These are phyloP conservation scores for Leavenworthia alabamica DNA, from an alignment of 345 rosid species.

Conservation along the genomic window DNA sequence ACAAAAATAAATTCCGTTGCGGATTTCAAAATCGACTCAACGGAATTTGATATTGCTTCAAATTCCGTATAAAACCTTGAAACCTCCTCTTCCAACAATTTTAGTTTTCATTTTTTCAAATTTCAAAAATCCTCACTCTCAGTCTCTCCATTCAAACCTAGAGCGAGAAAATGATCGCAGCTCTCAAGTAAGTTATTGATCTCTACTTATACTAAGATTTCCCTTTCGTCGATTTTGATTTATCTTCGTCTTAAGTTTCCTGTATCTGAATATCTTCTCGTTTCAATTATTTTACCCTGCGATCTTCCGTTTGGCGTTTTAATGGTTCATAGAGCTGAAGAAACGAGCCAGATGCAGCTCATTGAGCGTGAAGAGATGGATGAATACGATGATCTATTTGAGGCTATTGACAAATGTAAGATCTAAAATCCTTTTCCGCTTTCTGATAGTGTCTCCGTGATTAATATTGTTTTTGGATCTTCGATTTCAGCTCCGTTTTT, in stretches of 20 bases:
- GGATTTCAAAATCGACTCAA: conserved; percentile 7
- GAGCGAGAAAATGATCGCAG: conserved; percentile 51
- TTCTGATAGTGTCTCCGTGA: not conserved
- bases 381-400: conserved; percentile 68
- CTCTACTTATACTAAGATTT: not conserved
- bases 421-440: conserved; percentile 2
- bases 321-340: conserved; percentile 49
- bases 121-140: not conserved
- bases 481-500: not conserved
- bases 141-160: not conserved
- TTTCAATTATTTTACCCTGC: not conserved
- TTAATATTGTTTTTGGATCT: not conserved
- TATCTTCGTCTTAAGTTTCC: not conserved
- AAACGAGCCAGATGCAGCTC: conserved; percentile 59
- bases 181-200: conserved; percentile 55
- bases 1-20: not conserved
- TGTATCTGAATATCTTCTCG: not conserved
- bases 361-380: conserved; percentile 61
- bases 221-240: not conserved
- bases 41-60: conserved; percentile 4
- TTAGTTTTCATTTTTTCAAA: not conserved
- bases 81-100: not conserved
- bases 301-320: not conserved
- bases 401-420: conserved; percentile 67
- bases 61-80: conserved; percentile 18